Evolutionary conservation across 2,329 filamentous ascomycete species (phyloP).

Genomic region (Apiospora koreana): DNA sequence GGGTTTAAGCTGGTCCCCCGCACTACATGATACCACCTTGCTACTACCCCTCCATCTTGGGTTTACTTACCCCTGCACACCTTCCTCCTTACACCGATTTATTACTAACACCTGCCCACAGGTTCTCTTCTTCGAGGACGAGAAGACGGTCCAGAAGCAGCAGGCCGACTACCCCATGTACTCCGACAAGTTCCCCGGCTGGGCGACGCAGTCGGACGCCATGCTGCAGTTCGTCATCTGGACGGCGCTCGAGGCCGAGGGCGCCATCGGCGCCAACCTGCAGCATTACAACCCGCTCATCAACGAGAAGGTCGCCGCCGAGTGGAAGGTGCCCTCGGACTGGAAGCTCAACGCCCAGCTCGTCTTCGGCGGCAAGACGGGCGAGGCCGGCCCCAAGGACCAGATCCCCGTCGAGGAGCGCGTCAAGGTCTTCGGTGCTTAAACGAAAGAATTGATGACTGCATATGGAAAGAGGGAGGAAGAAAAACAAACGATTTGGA

Average conservation of each 20-base stretch:
- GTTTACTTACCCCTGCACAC: background rate
- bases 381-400: conserved; percentile 61
- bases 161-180: conserved; percentile 72
- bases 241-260: conserved; percentile 81
- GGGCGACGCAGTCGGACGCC: conserved; percentile 74
- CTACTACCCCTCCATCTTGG: background rate
- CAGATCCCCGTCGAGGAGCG: conserved; percentile 66
- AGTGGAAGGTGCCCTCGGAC: conserved; percentile 69
- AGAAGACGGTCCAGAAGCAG: conserved; percentile 63
- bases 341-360: conserved; percentile 84
- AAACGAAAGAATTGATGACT: conserved; percentile 19
- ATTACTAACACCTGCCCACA: conserved; percentile 25
- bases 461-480: conserved; percentile 14
- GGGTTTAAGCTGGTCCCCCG: background rate
- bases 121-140: conserved; percentile 87
- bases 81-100: background rate
- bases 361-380: conserved; percentile 72
- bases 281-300: conserved; percentile 72
- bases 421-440: conserved; percentile 64
- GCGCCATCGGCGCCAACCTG: conserved; percentile 34
- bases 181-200: conserved; percentile 77
- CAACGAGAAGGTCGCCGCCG: conserved; percentile 66
- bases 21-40: background rate
- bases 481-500: background rate
- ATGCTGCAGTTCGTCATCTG: conserved; percentile 84